These are phyloP conservation scores for Meyerozyma elateridarum DNA, from an alignment of 1,139 yeast species.

Conservation along the genomic window DNA sequence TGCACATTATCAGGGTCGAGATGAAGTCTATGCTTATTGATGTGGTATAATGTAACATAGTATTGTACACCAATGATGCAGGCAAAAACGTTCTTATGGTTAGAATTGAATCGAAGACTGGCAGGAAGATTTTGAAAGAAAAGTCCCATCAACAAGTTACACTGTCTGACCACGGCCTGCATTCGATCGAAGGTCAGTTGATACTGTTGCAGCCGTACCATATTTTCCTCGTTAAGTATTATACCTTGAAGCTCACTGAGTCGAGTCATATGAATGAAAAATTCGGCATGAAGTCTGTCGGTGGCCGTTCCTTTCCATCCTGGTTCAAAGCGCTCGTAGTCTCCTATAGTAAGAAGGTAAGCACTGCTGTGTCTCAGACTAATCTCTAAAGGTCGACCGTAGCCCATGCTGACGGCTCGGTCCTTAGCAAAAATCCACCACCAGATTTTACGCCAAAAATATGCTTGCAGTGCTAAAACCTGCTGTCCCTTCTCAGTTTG, in stretches of 20 bases:
- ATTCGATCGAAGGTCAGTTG: constrained; percentile 6
- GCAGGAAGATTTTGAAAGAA: constrained; percentile 10
- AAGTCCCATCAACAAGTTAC: constrained; percentile 11
- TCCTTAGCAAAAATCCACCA: constrained; percentile 15
- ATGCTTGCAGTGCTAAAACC: constrained; percentile 10
- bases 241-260: constrained; percentile 12
- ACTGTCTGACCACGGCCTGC: constrained; percentile 10
- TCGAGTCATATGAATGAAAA: constrained; percentile 8
- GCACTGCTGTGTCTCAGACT: constrained; percentile 7
- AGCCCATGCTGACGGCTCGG: constrained; percentile 11
- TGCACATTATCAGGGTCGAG: constrained; percentile 7
- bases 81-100: constrained; percentile 9
- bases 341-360: constrained; percentile 5
- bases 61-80: constrained; percentile 11
- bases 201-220: constrained; percentile 4
- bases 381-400: constrained; percentile 12
- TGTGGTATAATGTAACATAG: constrained; percentile 12
- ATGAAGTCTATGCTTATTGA: constrained; percentile 10
- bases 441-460: constrained; percentile 12
- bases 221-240: constrained; percentile 7
- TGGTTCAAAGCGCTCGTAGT: constrained; percentile 12
- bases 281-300: constrained; percentile 9
- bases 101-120: constrained; percentile 8
- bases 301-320: constrained; percentile 6
- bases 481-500: constrained; percentile 1